Evolutionary conservation across 345 rosid species (phyloP).

Genomic region (Lagerstroemia speciosa): DNA sequence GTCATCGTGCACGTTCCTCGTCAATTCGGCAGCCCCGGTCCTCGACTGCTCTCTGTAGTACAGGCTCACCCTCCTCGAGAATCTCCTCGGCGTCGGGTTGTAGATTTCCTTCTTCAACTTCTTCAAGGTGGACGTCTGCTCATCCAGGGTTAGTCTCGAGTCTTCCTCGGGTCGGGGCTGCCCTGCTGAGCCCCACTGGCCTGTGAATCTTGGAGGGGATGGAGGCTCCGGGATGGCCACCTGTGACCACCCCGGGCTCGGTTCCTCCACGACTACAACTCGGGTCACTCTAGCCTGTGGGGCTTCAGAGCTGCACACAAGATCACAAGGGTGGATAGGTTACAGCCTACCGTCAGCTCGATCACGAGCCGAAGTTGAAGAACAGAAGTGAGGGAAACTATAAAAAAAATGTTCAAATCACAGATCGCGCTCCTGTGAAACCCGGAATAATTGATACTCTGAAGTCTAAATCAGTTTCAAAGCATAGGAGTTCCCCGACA

Average conservation of each 20-base stretch:
- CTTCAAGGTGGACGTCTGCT: constrained; percentile 28
- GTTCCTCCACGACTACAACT: constrained; percentile 4
- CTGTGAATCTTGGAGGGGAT: constrained; percentile 12
- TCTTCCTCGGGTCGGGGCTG: constrained; percentile 3
- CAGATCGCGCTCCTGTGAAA: too few species aligned
- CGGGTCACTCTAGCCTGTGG: background rate
- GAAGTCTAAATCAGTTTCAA: background rate
- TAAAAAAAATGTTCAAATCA: background rate
- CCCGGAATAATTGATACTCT: background rate
- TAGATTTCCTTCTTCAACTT: constrained; percentile 52
- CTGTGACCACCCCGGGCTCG: background rate
- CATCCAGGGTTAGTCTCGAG: constrained; percentile 21
- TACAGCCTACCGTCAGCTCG: background rate
- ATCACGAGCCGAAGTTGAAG: background rate
- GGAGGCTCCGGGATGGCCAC: constrained; percentile 9
- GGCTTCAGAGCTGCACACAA: background rate
- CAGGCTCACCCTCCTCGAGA: constrained; percentile 33
- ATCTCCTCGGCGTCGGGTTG: constrained; percentile 38
- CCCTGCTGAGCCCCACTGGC: background rate
- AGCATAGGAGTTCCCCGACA: too few species aligned
- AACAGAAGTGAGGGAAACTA: background rate
- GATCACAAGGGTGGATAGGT: background rate
- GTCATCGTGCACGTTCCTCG: constrained; percentile 18
- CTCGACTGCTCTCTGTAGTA: constrained; percentile 42
- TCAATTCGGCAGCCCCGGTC: background rate